Evolutionary conservation across 192 early-diverging fungal genomes (phyloP), one percentile per base, ranked within the genome.

Genomic region (Umbelopsis sp.): DNA sequence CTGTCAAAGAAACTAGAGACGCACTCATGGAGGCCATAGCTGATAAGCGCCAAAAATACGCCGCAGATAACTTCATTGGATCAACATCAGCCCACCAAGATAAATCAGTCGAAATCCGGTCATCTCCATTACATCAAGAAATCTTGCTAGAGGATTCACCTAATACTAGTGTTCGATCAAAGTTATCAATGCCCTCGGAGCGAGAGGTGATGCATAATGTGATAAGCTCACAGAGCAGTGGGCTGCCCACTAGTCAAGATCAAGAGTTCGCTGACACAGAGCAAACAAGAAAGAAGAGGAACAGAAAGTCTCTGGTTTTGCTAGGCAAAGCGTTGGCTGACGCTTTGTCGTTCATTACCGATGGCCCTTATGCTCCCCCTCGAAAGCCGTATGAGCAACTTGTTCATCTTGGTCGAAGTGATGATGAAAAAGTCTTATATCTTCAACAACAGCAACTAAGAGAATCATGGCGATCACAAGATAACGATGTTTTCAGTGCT

Each of bases 341-440:
- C 22, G 16, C 50, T 5, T 16, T 68, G 38, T 43, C 66, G 22
- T 26, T 78, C 3, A 20, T 78, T 6, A 22, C 66, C 8, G 24
- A 71, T 9, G 77, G 77, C 25, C 77, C 77, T 6, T 78, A 51
- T 68, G 68, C 77, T 16, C 77, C 77, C 10, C 77, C 77, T 26
- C 69, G 52, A 25, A 32, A 71, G 22, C 72, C 72, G 6, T 78
- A 78, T 31, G 45, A 59, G 41, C 71, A 78, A 20, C 49, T 78
- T 26, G 62, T 66, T 32, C 65, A 74, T 74, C 72, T 78, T 59
- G 77, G 77, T 70, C 69, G 56, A 29, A 62, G 26, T 20, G 31
- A 62, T 3, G 16, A 62, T 17, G 56, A 62, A 31, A 22, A 62
- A 1, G 56, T 31, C 14, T 34, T 62, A 26, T 31, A 62, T 32